Percentiles rank a stretch among this genome's conserved stretches.
These are phyloP conservation scores for Exserohilum turcica DNA, from an alignment of 2,329 filamentous ascomycete species.

Conservation along the genomic window DNA sequence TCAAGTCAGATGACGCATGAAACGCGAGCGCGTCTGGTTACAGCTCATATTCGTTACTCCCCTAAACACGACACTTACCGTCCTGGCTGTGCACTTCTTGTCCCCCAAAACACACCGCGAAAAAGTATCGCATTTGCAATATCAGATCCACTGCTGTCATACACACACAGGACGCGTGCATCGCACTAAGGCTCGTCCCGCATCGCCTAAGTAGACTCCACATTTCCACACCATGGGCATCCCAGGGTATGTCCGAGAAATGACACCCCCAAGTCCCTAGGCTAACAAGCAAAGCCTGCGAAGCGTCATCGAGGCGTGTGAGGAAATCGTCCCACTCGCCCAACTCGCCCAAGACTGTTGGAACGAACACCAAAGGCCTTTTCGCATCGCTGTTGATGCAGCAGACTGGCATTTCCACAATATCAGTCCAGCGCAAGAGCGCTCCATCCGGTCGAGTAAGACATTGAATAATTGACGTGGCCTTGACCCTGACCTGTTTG, in stretches of 20 bases:
- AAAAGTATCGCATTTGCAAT: too few species aligned
- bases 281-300: too few species aligned
- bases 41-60: too few species aligned
- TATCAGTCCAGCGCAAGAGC: conserved; percentile 38
- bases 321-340: conserved; percentile 40
- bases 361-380: conserved; percentile 37
- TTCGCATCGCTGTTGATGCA: conserved; percentile 51
- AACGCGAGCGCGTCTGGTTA: too few species aligned
- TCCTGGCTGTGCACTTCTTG: too few species aligned
- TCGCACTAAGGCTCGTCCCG: neutral
- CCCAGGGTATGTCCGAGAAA: neutral
- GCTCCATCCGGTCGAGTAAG: conserved; percentile 38
- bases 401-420: conserved; percentile 52
- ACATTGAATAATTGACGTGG: neutral
- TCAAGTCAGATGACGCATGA: too few species aligned
- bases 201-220: neutral
- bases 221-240: neutral
- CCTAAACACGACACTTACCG: too few species aligned
- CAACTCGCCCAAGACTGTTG: conserved; percentile 46
- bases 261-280: conserved; percentile 14
- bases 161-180: neutral
- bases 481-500: neutral
- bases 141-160: neutral
- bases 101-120: too few species aligned
- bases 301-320: conserved; percentile 29